Evolutionary conservation across 1,284 basidiomycete genomes (phyloP), one percentile per base, ranked within the genome.

Genomic region (Rhodotorula sp.): DNA sequence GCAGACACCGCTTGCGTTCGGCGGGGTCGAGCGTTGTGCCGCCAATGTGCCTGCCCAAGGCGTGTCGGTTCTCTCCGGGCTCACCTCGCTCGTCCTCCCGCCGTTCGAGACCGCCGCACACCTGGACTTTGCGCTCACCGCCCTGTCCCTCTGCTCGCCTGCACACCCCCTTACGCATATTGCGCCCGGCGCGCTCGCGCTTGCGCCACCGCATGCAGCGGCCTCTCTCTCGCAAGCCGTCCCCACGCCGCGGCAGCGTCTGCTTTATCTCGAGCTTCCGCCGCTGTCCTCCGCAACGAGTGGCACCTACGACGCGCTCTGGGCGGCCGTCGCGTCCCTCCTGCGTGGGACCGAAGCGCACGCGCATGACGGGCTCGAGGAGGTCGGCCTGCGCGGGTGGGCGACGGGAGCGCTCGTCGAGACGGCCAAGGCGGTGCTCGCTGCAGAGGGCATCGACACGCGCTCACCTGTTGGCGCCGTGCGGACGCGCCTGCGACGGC

Each of bases 211-310:
- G n/a, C n/a, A n/a, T n/a, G n/a, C n/a, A n/a, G n/a, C n/a, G n/a
- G n/a, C 39, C 39, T 39, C 39, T 39, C 39, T 15, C 39, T 39
- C 39, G 9, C 39, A 39, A 27, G 15, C 32, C 10, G 34, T 10
- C 1, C 13, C 17, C 6, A 55, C 48, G 41, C 15, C 27, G 1
- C 48, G 34, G 17, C 50, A 61, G 53, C 22, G 22, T 3, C 36
- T 67, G 25, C 13, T 21, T 9, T 70, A 70, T 48, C 46, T 70
- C 36, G 68, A 70, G 55, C 46, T 70, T 5, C 68, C 68, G 15
- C 37, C 53, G 29, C 59, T 70, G 15, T 61, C 64, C 21, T 27
- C 27, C 12, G 46, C 64, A 13, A 58, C 64, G 25, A 41, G 37
- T n/a, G 64, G 56, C 29, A 22, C n/a, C 5, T 51, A 65, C 48